These are phyloP conservation scores for Elaeagnus macrophylla DNA, from an alignment of 306 rosid species.

Conservation along the genomic window DNA sequence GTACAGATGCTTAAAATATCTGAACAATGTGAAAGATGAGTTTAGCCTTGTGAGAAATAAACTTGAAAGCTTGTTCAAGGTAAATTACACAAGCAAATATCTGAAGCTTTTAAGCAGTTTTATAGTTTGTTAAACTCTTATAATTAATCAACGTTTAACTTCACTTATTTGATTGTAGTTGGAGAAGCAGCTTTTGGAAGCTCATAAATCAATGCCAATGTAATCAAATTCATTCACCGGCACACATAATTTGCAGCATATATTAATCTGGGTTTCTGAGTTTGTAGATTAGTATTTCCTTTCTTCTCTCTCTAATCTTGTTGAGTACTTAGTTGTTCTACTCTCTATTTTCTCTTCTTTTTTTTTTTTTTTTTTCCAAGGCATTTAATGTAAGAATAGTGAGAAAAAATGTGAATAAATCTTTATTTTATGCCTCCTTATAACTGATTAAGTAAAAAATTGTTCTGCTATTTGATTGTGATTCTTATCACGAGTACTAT, in stretches of 20 bases:
- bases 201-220: slow-evolving; percentile 22
- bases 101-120: neutral
- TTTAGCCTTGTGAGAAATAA: slow-evolving; percentile 48
- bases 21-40: slow-evolving; percentile 55
- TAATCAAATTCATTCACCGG: slow-evolving; percentile 6
- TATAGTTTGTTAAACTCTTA: neutral
- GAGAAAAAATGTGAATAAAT: slow-evolving; percentile 4
- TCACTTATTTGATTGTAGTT: slow-evolving; percentile 29
- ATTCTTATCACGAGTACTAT: too few species aligned
- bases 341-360: too few species aligned
- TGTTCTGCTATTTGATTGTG: too few species aligned
- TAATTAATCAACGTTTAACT: too few species aligned
- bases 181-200: slow-evolving; percentile 39
- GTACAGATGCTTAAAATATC: slow-evolving; percentile 48
- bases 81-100: neutral
- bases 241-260: neutral
- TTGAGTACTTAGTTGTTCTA: neutral
- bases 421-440: neutral
- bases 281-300: neutral
- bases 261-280: slow-evolving; percentile 4
- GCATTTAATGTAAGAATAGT: neutral
- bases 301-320: neutral
- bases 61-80: slow-evolving; percentile 66
- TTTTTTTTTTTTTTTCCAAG: too few species aligned
- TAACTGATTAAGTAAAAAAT: too few species aligned